A percentile compares a stretch with the other conserved stretches of the same genome.
These are phyloP conservation scores for Ophiostoma populinum DNA, from an alignment of 2,329 filamentous ascomycete genomes.

Conservation along the genomic window DNA sequence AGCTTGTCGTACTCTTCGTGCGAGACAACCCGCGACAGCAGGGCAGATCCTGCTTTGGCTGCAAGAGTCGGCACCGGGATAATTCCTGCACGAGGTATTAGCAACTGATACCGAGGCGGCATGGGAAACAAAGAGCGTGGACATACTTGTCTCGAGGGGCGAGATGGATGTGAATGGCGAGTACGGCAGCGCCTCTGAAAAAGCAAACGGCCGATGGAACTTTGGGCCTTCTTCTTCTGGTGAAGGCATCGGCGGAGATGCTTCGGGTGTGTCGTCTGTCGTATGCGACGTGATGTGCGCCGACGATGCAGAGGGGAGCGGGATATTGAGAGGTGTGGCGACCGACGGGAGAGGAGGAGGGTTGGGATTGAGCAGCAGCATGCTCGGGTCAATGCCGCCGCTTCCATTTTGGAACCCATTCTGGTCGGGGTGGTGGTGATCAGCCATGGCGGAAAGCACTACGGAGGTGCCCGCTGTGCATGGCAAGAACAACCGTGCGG, in stretches of 20 bases:
- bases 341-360: slow-evolving; percentile 6
- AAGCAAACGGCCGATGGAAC: slow-evolving; percentile 33
- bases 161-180: slow-evolving; percentile 67
- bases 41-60: slow-evolving; percentile 33
- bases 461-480: slow-evolving; percentile 12
- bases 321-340: slow-evolving; percentile 6
- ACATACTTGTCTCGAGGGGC: slow-evolving; percentile 57
- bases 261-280: slow-evolving; percentile 1
- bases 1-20: slow-evolving; percentile 45
- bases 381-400: slow-evolving; percentile 12
- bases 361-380: slow-evolving; percentile 11
- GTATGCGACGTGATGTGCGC: slow-evolving; percentile 3
- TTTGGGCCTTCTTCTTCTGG: slow-evolving; percentile 6
- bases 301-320: slow-evolving; percentile 6
- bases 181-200: slow-evolving; percentile 65
- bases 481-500: slow-evolving; percentile 12
- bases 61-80: slow-evolving; percentile 48
- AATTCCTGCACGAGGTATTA: slow-evolving; percentile 29
- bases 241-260: slow-evolving; percentile 5
- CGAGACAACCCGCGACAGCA: slow-evolving; percentile 33
- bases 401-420: slow-evolving; percentile 11
- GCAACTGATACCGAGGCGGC: slow-evolving; percentile 1
- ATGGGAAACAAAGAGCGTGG: slow-evolving; percentile 6
- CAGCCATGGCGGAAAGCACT: slow-evolving; percentile 17
- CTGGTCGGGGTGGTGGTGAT: slow-evolving; percentile 10